phyloP scores from a whole-genome alignment of 352 stramenopile genomes.

The Phytophthora nicotianae region DNA sequence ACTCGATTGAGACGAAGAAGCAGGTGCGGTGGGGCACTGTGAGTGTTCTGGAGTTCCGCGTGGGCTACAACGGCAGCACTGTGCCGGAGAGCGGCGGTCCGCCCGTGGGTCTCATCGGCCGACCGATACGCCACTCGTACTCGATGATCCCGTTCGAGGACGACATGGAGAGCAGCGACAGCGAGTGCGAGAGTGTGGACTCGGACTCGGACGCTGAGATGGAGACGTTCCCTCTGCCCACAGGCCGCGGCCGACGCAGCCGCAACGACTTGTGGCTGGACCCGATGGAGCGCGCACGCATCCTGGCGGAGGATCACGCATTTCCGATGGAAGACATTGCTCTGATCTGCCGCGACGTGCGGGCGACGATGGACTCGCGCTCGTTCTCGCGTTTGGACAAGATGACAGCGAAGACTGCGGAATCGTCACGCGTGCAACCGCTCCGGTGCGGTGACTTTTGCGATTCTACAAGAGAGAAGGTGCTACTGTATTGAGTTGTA shows the following conservation, averaged over 20 bases:
- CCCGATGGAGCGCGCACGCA: slow-evolving; percentile 50
- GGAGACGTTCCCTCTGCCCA: not conserved
- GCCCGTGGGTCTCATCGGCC: slow-evolving; percentile 53
- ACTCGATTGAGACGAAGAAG: slow-evolving; percentile 30
- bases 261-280: slow-evolving; percentile 53
- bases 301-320: slow-evolving; percentile 40
- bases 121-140: slow-evolving; percentile 39
- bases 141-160: slow-evolving; percentile 29
- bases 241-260: slow-evolving; percentile 12
- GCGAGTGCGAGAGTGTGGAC: slow-evolving; percentile 33
- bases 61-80: slow-evolving; percentile 55
- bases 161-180: slow-evolving; percentile 25
- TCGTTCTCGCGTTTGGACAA: slow-evolving; percentile 40
- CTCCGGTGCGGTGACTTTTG: slow-evolving; percentile 5
- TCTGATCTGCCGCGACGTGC: slow-evolving; percentile 52
- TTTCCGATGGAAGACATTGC: slow-evolving; percentile 51
- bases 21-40: slow-evolving; percentile 48
- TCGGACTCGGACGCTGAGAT: slow-evolving; percentile 32
- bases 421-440: slow-evolving; percentile 4
- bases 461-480: slow-evolving; percentile 30
- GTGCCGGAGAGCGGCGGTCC: slow-evolving; percentile 53
- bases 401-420: slow-evolving; percentile 22
- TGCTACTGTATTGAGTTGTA: slow-evolving; percentile 33
- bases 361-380: slow-evolving; percentile 45
- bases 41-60: slow-evolving; percentile 53